Evolutionary conservation across 768 basidiomycete genomes (phyloP).

Genomic region (Hortiboletus flavorubellus): DNA sequence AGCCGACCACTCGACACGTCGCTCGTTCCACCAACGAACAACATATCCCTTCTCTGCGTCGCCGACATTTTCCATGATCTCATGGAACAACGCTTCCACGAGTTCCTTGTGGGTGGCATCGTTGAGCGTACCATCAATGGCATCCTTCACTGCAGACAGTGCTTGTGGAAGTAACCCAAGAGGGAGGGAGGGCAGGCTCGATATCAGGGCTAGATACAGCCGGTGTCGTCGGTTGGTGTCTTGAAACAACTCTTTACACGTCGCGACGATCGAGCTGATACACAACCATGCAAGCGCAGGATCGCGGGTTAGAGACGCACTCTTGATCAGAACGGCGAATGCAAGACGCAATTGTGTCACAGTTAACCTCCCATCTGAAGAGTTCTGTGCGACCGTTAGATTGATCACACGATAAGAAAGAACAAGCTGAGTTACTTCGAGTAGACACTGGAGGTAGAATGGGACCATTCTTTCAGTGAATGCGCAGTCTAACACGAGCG

Average conservation of each 20-base stretch:
- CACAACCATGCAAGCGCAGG: constrained; percentile 65
- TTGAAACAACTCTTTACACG: constrained; percentile 34
- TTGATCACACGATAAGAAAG: not conserved
- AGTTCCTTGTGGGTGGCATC: constrained; percentile 41
- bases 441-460: constrained; percentile 67
- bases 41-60: constrained; percentile 66
- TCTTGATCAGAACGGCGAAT: constrained; percentile 65
- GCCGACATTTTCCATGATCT: constrained; percentile 61
- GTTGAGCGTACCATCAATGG: constrained; percentile 31
- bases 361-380: constrained; percentile 56
- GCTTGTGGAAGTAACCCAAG: constrained; percentile 51
- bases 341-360: constrained; percentile 69
- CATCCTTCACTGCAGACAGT: constrained; percentile 45
- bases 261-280: constrained; percentile 51
- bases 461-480: constrained; percentile 62
- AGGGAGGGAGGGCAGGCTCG: constrained; percentile 62
- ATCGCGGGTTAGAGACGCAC: constrained; percentile 46
- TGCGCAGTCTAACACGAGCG: constrained; percentile 21
- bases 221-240: constrained; percentile 41
- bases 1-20: constrained; percentile 27
- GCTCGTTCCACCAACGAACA: constrained; percentile 72
- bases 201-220: constrained; percentile 61
- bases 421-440: constrained; percentile 52
- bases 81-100: constrained; percentile 54
- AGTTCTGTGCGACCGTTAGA: constrained; percentile 46